These are phyloP conservation scores for Trichoderma aggressivum DNA, from an alignment of 2,329 filamentous ascomycete species.

Conservation along the genomic window DNA sequence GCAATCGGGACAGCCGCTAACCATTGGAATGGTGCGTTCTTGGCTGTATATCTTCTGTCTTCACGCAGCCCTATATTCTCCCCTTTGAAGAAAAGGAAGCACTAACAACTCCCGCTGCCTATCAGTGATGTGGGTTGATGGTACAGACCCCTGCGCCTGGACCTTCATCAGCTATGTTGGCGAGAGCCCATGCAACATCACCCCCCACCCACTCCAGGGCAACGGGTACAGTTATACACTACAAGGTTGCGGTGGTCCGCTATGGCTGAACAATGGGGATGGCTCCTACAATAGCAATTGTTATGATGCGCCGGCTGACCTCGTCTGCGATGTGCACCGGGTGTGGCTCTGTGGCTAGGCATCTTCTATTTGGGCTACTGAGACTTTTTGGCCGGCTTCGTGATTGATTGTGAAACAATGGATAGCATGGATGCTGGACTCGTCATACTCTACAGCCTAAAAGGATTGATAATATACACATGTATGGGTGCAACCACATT, in stretches of 20 bases:
- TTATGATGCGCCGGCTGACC: background rate
- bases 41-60: background rate
- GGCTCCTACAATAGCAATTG: background rate
- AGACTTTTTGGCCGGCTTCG: background rate
- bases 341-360: background rate
- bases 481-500: too few relatives aligned
- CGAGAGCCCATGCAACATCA: background rate
- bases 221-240: background rate
- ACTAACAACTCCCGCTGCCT: background rate
- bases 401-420: background rate
- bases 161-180: background rate
- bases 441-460: too few relatives aligned
- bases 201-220: background rate
- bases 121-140: conserved; percentile 2
- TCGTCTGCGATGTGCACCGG: background rate
- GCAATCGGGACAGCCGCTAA: background rate
- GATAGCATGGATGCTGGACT: too few relatives aligned
- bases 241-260: background rate
- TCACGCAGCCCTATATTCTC: background rate
- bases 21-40: background rate
- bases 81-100: background rate
- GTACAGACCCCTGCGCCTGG: background rate
- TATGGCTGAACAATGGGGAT: background rate
- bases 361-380: background rate
- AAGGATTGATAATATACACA: too few relatives aligned